Conservation (phyloP, 352 stramenopile species). For the Phytophthora crassamura region DNA sequence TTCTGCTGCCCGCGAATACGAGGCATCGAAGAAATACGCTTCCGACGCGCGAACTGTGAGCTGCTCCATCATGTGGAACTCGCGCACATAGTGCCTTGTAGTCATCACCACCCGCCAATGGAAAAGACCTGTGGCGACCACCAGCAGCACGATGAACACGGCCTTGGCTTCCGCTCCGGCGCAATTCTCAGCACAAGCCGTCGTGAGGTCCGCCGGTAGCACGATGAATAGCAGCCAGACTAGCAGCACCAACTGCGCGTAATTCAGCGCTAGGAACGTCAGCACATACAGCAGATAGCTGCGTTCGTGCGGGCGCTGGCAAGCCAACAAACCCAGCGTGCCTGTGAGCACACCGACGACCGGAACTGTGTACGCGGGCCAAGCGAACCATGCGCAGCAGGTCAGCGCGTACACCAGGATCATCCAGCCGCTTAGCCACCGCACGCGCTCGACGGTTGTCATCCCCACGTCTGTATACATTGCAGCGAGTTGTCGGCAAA, state of each 20-base stretch:
- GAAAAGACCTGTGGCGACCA: slow-evolving; percentile 30
- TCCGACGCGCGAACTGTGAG: slow-evolving; percentile 3
- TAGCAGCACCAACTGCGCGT: slow-evolving; percentile 37
- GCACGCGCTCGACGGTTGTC: slow-evolving; percentile 42
- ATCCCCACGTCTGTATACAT: slow-evolving; percentile 47
- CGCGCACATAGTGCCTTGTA: slow-evolving; percentile 38
- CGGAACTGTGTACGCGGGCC: slow-evolving; percentile 40
- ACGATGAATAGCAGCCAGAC: slow-evolving; percentile 32
- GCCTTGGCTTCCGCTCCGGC: slow-evolving; percentile 21
- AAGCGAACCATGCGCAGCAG: slow-evolving; percentile 39
- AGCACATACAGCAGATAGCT: slow-evolving; percentile 37
- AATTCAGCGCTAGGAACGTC: slow-evolving; percentile 44
- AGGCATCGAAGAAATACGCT: slow-evolving; percentile 8
- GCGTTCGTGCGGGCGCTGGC: slow-evolving; percentile 36
- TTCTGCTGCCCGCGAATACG: slow-evolving; percentile 10
- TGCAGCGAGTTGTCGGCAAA: slow-evolving; percentile 31
- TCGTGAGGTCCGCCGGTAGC: slow-evolving; percentile 31
- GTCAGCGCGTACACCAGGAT: slow-evolving; percentile 44
- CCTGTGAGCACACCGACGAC: slow-evolving; percentile 35
- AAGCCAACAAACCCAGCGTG: slow-evolving; percentile 36
- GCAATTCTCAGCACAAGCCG: slow-evolving; percentile 10
- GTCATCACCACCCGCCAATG: slow-evolving; percentile 37
- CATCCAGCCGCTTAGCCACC: slow-evolving; percentile 47
- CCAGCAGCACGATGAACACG: slow-evolving; percentile 39
- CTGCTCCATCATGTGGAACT: slow-evolving; percentile 44